Base-by-base conservation (phyloP, 2,329 filamentous ascomycete species). In the Trematosphaeria pertusa region DNA sequence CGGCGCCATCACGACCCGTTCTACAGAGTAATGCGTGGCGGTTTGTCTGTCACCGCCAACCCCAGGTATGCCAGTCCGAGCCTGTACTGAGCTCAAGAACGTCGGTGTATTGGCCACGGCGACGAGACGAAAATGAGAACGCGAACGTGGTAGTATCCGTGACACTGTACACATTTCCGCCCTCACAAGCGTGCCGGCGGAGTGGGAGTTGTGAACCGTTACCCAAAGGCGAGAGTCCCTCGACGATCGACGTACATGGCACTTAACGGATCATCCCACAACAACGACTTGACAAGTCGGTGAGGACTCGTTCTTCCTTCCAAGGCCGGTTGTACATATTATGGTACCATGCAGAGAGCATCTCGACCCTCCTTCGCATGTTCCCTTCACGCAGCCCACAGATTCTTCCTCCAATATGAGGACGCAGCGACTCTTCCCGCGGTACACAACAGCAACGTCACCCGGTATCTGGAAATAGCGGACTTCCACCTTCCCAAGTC, bases 91-190 rank as follows among this genome's bases (percentile, higher is more conserved):
- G n/a, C 17, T 6, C 22, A 26, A 18, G 20, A 17, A 33, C n/a
- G n/a, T n/a, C n/a, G n/a, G n/a, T n/a, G n/a, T n/a, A n/a, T n/a
- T 53, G 30, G 45, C 38, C 48, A 43, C 37, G 40, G 43, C 30
- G n/a, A 48, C 41, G 40, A 48, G 45, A 68, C 64, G 64, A 68
- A 56, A 64, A 65, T 44, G 43, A 62, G 43, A 40, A 54, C 36
- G 54, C 46, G 48, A 50, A 54, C 35, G 54, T 48, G 50, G 60
- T 64, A 48, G 54, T 59, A 62, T 62, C 51, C 35, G 61, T 66
- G 45, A 47, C 54, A 65, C 65, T 43, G 44, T 43, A 45, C 37
- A 31, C 48, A 43, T n/a, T n/a, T n/a, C 52, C 46, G 49, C 43
- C 37, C 43, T 47, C 37, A 46, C 38, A 49, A 38, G 21, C 37